Evolutionary conservation across 2,329 filamentous ascomycete genomes (phyloP).

Genomic region (Rutstroemia sydowiana): DNA sequence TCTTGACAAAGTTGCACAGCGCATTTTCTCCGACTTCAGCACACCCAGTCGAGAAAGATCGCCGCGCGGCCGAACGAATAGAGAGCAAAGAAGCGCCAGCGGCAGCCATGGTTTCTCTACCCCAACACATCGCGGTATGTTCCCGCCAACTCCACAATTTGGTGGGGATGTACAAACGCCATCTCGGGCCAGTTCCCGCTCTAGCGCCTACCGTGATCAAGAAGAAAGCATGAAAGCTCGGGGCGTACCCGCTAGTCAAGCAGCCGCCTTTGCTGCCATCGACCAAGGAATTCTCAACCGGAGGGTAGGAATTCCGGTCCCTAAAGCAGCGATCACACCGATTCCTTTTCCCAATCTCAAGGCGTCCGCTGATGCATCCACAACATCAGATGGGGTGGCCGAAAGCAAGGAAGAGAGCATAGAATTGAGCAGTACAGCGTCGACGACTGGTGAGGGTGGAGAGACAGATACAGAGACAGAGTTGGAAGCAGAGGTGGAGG

Average conservation of each 20-base stretch:
- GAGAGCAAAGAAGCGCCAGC: conserved; percentile 17
- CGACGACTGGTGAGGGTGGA: background rate
- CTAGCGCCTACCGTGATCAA: conserved; percentile 17
- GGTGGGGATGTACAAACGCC: conserved; percentile 19
- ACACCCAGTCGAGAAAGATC: conserved; percentile 28
- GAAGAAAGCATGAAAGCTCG: conserved; percentile 6
- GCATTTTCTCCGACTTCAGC: conserved; percentile 47
- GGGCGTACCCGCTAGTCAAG: conserved; percentile 37
- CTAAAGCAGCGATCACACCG: conserved; percentile 33
- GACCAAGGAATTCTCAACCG: conserved; percentile 54
- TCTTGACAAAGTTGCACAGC: conserved; percentile 55
- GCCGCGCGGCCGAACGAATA: conserved; percentile 19
- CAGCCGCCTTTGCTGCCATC: conserved; percentile 54
- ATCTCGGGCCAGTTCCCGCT: conserved; percentile 20
- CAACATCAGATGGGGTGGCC: background rate
- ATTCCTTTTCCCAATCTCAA: conserved; percentile 38
- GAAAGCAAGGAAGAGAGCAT: conserved; percentile 4
- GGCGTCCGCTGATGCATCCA: conserved; percentile 17
- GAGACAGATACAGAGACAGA: conserved; percentile 17
- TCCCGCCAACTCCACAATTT: conserved; percentile 21
- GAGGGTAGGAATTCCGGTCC: conserved; percentile 39
- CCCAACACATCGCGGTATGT: conserved; percentile 17
- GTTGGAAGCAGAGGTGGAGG: too few relatives aligned
- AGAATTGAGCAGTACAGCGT: background rate
- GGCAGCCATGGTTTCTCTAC: conserved; percentile 22